Base-by-base conservation (phyloP, 768 basidiomycete species). In the Auriscalpium vulgare region DNA sequence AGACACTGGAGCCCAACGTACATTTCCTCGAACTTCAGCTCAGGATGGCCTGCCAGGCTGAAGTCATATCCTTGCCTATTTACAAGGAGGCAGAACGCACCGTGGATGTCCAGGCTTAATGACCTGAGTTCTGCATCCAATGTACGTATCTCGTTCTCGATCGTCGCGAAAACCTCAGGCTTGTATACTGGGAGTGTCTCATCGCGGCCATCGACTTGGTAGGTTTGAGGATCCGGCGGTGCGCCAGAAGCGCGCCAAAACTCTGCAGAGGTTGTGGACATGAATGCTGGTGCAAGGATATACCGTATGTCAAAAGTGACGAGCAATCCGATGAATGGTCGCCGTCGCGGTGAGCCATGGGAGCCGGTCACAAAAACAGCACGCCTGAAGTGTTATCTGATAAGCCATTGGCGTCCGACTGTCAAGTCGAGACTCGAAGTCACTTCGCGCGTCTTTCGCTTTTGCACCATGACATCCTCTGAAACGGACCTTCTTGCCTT, bases 51-150 rank as follows among this genome's bases (percentile, higher is more conserved):
- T 90, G 62, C 21, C 21, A 14, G 10, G 21, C 43, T 48, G 54
- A 51, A 59, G 35, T 29, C 51, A 40, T 29, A 9, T 37, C n/a
- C 17, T 50, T 8, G n/a, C n/a, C 35, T 7, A 45, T 14, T 17
- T 35, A 38, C 10, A 56, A 35, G 8, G 4, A 4, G 54, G 38
- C 2, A 10, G 4, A 9, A 54, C 75, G 40, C 62, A 86, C 88
- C 78, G 59, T 86, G 87, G 17, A 92, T 88, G 63, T 87, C 83
- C 35, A 87, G 68, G 64, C 87, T 90, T 17, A 91, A 69, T 37
- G 62, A 68, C 53, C 81, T 74, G 52, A 91, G 68, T 47, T 84
- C 81, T 0, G 67, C 66, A 57, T 81, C 75, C n/a, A 87, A 70
- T 21, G 68, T 72, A 52, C 75, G 66, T 38, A 91, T 78, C 55